These are phyloP conservation scores for Zopfochytrium polystomum DNA, from an alignment of 371 early-diverging fungal genomes.

Conservation along the genomic window DNA sequence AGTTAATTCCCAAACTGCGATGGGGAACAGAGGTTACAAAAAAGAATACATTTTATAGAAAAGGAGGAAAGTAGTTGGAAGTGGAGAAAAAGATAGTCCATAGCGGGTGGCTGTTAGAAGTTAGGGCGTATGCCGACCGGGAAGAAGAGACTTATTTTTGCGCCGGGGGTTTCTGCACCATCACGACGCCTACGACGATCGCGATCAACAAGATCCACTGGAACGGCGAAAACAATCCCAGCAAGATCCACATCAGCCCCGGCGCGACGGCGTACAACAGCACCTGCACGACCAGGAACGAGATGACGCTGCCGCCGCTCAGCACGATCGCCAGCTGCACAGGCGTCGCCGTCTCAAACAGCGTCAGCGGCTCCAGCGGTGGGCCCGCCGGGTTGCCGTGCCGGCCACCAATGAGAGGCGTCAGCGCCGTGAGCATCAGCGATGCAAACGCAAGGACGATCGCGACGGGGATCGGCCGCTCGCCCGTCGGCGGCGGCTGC, in stretches of 20 bases:
- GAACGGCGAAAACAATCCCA: slow-evolving; percentile 2
- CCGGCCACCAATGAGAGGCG: slow-evolving; percentile 12
- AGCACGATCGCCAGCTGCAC: slow-evolving; percentile 12
- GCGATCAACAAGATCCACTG: slow-evolving; percentile 9
- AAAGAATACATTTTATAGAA: no score
- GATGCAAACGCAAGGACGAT: slow-evolving; percentile 7
- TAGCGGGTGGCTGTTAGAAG: no score
- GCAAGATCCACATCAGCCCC: no score
- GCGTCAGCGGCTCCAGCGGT: slow-evolving; percentile 15
- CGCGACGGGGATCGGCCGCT: no score
- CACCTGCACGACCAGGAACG: no score
- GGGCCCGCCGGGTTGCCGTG: background rate
- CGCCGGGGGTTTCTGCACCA: background rate
- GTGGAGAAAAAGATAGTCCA: no score
- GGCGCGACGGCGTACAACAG: slow-evolving; percentile 5
- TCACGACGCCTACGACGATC: background rate
- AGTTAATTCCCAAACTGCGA: no score
- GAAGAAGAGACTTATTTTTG: background rate
- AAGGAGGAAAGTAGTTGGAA: no score
- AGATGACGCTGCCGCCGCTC: slow-evolving; percentile 1
- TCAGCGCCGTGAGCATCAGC: background rate
- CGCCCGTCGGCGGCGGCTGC: no score
- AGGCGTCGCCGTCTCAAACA: no score
- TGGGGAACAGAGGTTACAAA: no score
- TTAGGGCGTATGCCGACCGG: no score